Evolutionary conservation across 2,329 filamentous ascomycete genomes (phyloP), one percentile per base, ranked within the genome.

Genomic region (Phoma herbarum): DNA sequence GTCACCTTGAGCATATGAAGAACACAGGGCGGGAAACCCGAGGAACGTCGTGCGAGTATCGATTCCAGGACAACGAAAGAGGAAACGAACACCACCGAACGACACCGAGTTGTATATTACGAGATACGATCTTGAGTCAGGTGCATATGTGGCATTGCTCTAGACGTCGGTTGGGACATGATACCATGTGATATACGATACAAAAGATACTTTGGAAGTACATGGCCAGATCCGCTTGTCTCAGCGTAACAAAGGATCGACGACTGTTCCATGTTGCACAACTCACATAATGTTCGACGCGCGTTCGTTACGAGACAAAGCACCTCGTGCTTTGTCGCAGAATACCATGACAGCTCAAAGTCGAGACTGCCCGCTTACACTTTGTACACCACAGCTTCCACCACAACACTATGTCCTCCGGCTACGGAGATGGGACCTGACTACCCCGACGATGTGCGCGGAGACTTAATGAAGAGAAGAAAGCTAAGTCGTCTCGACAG

Each of bases 161-260:
- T 28, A n/a, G 44, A 11, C 14, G 26, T 18, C 9, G 8, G 9
- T 48, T 42, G 44, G 26, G 29, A 33, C 26, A 59, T 33, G 49
- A 59, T 48, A 53, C 56, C 39, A 59, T 33, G 42, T 25, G 28
- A 43, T 43, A 26, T 18, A 26, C 14, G 41, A 43, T 43, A 23
- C 22, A 14, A 43, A 23, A n/a, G 41, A 43, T 42, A 16, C 20
- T 31, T 20, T 16, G 4, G 22, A 11, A 22, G 20, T 20, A 43
- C n/a, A 16, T 16, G 7, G 46, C 25, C 28, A 52, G 29, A 41
- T 29, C 35, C 26, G 33, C 22, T 14, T 54, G 51, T 54, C 28
- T 54, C 18, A 47, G 25, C 16, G 16, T 5, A 22, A 47, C 43
- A 47, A 48, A 33, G 51, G 23, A 25, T 3, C 12, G 25, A 11